These are phyloP conservation scores for Colletotrichum trifolii DNA, from an alignment of 2,329 filamentous ascomycete genomes.

Conservation along the genomic window DNA sequence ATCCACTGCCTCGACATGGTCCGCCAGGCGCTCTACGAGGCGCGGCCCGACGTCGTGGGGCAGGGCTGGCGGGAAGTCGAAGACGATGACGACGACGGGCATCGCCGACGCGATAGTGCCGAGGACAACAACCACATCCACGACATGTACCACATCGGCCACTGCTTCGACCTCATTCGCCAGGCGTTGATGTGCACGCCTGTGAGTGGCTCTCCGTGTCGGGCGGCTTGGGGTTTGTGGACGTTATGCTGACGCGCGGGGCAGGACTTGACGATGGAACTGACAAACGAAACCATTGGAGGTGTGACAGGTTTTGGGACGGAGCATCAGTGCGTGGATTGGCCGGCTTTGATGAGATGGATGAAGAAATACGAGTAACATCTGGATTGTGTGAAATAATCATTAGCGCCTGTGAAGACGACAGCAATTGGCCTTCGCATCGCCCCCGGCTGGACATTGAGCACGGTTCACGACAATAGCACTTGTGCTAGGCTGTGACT, in stretches of 20 bases:
- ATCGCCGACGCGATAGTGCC: too few species aligned
- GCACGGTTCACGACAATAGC: too few species aligned
- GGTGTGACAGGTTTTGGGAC: conserved; percentile 18
- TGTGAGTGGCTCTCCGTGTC: neutral
- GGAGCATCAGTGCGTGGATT: conserved; percentile 13
- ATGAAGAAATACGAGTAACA: conserved; percentile 6
- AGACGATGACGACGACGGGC: neutral
- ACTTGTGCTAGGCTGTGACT: too few species aligned
- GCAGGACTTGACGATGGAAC: conserved; percentile 12
- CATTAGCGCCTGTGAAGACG: neutral
- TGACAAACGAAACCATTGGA: neutral
- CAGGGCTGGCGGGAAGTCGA: too few species aligned
- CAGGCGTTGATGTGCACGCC: conserved; percentile 10
- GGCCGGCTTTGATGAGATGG: conserved; percentile 10
- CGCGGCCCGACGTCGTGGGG: neutral
- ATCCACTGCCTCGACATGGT: conserved; percentile 40
- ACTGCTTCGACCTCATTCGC: conserved; percentile 18
- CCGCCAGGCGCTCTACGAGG: conserved; percentile 20
- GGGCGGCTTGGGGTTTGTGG: too few species aligned
- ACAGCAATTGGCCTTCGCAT: too few species aligned
- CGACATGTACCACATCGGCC: conserved; percentile 16
- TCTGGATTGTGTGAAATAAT: neutral
- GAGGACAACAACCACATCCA: neutral
- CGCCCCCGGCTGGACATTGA: too few species aligned
- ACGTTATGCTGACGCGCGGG: neutral